Conservation (phyloP, 371 early-diverging fungal species). For the Rhizopus delemar region DNA sequence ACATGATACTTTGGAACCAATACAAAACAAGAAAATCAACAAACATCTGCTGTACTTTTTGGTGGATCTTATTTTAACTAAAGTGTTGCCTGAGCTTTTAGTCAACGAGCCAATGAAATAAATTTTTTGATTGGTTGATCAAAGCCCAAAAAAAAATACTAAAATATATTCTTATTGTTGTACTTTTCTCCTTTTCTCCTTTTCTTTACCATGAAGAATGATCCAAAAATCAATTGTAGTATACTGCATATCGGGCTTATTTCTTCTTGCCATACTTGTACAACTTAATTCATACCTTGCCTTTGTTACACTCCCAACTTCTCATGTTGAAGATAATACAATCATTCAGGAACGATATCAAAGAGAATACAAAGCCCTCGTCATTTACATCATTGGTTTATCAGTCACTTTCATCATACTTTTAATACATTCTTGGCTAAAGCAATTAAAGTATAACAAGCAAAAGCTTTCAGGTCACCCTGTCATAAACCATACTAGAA, state of each 20-base stretch:
- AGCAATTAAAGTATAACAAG: conserved; percentile 3
- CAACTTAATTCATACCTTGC: conserved; percentile 23
- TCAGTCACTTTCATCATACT: not conserved
- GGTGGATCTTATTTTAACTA: conserved; percentile 43
- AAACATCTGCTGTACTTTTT: conserved; percentile 47
- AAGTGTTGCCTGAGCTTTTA: conserved; percentile 41
- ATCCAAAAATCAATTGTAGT: not conserved
- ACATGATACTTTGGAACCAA: conserved; percentile 38
- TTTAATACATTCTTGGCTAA: conserved; percentile 4
- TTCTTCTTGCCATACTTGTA: conserved; percentile 10
- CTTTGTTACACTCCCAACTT: conserved; percentile 2
- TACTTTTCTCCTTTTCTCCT: not conserved
- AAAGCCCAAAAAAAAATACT: conserved; percentile 2
- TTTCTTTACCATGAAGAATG: conserved; percentile 1
- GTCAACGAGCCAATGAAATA: conserved; percentile 3
- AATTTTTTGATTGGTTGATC: not conserved
- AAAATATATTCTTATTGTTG: not conserved
- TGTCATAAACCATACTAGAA: not conserved
- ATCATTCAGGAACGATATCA: conserved; percentile 15
- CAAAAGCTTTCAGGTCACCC: conserved; percentile 2
- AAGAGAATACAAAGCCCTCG: conserved; percentile 20
- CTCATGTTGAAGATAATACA: conserved; percentile 3
- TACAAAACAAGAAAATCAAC: conserved; percentile 52
- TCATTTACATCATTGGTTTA: conserved; percentile 1
- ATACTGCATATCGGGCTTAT: conserved; percentile 10